Base-by-base conservation (phyloP, 805 yeast species). In the Candida maesae region DNA sequence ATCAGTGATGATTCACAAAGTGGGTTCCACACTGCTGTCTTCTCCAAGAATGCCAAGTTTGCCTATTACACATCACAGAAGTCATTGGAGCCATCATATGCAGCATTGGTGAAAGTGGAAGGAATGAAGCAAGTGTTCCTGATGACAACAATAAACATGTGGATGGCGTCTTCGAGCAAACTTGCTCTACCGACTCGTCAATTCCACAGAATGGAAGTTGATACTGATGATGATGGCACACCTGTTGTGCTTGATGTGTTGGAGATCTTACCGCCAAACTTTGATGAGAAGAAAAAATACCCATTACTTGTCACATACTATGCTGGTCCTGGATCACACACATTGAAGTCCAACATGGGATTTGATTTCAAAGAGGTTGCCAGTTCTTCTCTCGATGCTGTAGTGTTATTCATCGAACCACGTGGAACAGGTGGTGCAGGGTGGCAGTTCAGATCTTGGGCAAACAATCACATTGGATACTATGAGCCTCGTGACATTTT, bases 281-380 rank as follows among this genome's bases (percentile, higher is more conserved):
- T 91, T 58, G 76, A 86, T 55, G 66, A 69, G n/a, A 56, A 63
- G 6, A 52, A 53, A 30, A 63, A 53, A 24, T 76, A 91, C 60
- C 98, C 99, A 0, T 79, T 93, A 1, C 70, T 93, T 45, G 93
- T 93, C 54, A 89, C 75, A 58, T 89, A 88, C n/a, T 93, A 93
- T 57, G 97, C 95, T 20, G 99, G 99, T 0, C 99, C 99, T 5
- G 95, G 90, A 26, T 86, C 96, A 2, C 98, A 93, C 63, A 68
- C 75, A 34, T 95, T 89, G 5, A 67, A 69, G 33, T 76, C 81
- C 42, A 57, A 64, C 23, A 87, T 79, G 53, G 58, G 73, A 0
- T 65, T 82, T 28, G 76, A 73, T 11, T 90, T 88, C 61, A 83
- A 89, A 50, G 76, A 84, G 17, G 78, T 81, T 3, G 73, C 85